These are phyloP conservation scores for Orbilia blumenaviensis DNA, from an alignment of 2,329 filamentous ascomycete species.

Conservation along the genomic window DNA sequence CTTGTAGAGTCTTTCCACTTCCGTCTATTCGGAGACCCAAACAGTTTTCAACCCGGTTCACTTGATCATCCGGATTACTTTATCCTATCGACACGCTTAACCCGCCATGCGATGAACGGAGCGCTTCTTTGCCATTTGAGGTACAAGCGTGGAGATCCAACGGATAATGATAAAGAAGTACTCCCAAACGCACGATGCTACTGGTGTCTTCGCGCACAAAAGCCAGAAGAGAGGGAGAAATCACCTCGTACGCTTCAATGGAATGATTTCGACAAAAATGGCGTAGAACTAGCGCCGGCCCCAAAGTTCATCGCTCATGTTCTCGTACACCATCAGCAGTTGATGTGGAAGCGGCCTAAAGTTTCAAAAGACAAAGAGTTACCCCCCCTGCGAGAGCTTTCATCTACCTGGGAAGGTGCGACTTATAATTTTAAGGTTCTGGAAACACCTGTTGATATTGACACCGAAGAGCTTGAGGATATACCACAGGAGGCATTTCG, in stretches of 20 bases:
- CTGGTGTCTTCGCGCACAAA: neutral
- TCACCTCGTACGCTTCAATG: neutral
- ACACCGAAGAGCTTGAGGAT: neutral
- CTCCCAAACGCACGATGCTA: neutral
- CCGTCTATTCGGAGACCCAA: neutral
- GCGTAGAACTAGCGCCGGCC: neutral
- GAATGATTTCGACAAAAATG: neutral
- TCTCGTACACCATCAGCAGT: neutral
- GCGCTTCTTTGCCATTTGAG: neutral
- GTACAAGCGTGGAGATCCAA: neutral
- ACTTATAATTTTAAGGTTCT: neutral
- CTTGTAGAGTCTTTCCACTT: neutral
- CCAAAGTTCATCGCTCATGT: neutral
- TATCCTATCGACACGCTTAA: neutral
- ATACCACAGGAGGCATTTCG: neutral
- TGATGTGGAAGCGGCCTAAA: neutral
- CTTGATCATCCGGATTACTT: neutral
- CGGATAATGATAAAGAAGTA: neutral
- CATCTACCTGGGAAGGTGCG: neutral
- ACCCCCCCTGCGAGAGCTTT: neutral
- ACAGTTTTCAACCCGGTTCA: neutral
- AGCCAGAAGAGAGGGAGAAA: neutral
- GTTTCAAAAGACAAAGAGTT: neutral
- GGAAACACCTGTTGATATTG: neutral
- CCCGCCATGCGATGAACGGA: neutral